Base-by-base conservation (phyloP, 139 green algal genomes). In the Coelastrella sp. region DNA sequence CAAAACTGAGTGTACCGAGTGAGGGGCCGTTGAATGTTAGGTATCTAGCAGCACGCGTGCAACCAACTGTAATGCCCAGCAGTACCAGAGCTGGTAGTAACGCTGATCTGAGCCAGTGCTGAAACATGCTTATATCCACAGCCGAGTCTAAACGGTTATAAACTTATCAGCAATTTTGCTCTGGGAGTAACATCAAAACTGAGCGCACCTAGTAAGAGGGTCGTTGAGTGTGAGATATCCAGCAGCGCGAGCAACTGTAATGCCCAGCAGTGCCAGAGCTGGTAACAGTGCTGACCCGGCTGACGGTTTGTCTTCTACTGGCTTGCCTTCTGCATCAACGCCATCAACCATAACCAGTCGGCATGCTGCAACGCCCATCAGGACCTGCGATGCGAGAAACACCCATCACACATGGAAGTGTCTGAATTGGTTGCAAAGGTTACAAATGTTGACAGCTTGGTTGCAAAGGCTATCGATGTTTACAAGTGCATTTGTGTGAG, bases 331-430 rank as follows among this genome's bases (percentile, higher is more conserved):
- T 32, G 80, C 65, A 54, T 91, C 87, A 47, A 86, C 77, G 10
- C 5, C 14, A 5, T 91, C 87, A 14, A 86, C 19, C 87, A 91
- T 91, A 11, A 91, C 87, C 4, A 91, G 32, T 20, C 87, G 87
- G 76, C 61, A 79, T 0, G 87, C 87, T 7, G 87, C 87, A 10
- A 86, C 87, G 22, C 87, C 87, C 87, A 86, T 91, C 10, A 91
- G 87, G 47, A 91, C 87, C 85, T 90, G 73, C 6, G 32, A n/a
- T n/a, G n/a, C n/a, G n/a, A n/a, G n/a, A n/a, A n/a, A n/a, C n/a
- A n/a, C n/a, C n/a, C n/a, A n/a, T n/a, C n/a, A n/a, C n/a, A n/a
- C n/a, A n/a, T 19, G 58, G 57, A 6, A 61, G 57, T 64, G 22
- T 17, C n/a, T 6, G 57, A n/a, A 85, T 5, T 16, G 7, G 6